Evolutionary conservation across 225 moss, liverwort and hornwort species (phyloP).

Genomic region (Pleurozium schreberi): DNA sequence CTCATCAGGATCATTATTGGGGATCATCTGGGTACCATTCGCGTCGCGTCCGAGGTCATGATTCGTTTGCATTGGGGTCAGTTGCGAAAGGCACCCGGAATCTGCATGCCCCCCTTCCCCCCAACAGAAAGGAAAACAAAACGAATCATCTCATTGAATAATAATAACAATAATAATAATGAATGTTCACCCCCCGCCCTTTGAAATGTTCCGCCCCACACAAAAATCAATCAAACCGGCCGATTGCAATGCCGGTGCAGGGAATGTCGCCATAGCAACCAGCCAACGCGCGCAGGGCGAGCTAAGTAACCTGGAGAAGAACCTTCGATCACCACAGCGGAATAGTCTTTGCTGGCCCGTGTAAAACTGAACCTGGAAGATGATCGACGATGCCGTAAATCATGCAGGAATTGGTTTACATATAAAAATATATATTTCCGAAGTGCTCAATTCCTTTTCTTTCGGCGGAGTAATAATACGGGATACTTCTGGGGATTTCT

Average conservation of each 20-base stretch:
- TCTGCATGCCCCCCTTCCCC: background rate
- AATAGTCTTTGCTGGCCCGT: background rate
- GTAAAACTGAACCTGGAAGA: background rate
- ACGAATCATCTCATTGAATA: background rate
- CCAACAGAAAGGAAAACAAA: background rate
- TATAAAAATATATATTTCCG: too few species aligned
- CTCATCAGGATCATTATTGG: background rate
- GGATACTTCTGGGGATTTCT: background rate
- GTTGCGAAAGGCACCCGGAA: background rate
- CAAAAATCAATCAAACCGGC: background rate
- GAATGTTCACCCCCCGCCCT: background rate
- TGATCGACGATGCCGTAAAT: background rate
- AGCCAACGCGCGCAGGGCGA: background rate
- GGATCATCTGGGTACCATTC: background rate
- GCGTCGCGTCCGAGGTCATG: background rate
- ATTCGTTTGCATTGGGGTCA: background rate
- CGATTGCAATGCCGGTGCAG: background rate
- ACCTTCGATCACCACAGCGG: background rate
- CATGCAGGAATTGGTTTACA: background rate
- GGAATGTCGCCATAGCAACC: constrained; percentile 4
- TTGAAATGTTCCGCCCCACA: background rate
- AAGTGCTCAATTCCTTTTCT: background rate
- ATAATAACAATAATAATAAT: background rate
- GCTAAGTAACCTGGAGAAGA: background rate
- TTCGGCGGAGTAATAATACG: too few species aligned